Percentiles rank a stretch among this genome's conserved stretches.
phyloP scores from a whole-genome alignment of 441 rosid species.

The Hura crepitans region DNA sequence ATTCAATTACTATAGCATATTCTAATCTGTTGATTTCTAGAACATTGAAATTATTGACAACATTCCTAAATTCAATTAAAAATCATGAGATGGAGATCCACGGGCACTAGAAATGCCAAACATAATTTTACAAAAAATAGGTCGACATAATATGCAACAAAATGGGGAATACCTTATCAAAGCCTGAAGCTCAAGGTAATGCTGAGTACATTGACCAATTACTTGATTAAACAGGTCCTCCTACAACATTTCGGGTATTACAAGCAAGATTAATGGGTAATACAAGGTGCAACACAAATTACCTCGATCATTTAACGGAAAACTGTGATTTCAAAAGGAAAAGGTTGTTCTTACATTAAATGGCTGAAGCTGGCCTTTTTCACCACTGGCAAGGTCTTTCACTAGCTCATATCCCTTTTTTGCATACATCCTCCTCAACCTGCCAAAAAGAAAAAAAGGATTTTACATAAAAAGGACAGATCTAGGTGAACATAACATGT shows the following conservation, averaged over 20 bases:
- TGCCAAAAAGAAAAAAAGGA: neutral
- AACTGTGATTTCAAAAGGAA: neutral
- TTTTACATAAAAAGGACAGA: neutral
- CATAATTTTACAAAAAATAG: neutral
- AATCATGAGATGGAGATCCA: neutral
- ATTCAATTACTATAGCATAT: neutral
- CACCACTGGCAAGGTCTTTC: constrained; percentile 55
- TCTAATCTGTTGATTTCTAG: neutral
- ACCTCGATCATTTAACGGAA: neutral
- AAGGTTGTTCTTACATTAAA: constrained; percentile 47
- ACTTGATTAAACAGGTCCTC: constrained; percentile 66
- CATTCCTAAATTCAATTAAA: neutral
- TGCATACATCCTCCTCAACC: constrained; percentile 51
- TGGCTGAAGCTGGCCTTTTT: constrained; percentile 65
- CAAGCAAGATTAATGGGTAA: neutral
- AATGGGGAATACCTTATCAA: constrained; percentile 49
- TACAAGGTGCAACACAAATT: neutral
- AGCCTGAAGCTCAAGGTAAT: constrained; percentile 66
- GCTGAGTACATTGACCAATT: constrained; percentile 63
- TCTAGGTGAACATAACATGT: neutral
- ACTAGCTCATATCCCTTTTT: constrained; percentile 70
- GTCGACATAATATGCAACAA: neutral
- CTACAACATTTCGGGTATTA: constrained; percentile 32
- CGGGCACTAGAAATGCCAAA: neutral
- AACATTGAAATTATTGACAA: neutral